Conservation (phyloP, 1,139 yeast species). For the Pichia terricola region DNA sequence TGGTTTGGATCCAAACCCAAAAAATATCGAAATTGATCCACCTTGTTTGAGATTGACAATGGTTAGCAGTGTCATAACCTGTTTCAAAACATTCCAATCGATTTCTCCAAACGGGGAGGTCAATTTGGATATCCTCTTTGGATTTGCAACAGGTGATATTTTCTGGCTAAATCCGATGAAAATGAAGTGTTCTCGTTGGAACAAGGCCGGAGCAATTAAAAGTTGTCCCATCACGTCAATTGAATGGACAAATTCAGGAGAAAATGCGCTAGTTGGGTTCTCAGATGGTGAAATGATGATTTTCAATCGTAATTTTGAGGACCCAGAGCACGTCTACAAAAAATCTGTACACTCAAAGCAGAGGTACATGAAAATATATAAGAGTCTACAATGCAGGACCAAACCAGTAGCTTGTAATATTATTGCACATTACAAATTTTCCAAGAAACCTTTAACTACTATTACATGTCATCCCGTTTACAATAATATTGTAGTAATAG, state of each 20-base stretch:
- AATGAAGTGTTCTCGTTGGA: constrained; percentile 39
- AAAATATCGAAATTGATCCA: constrained; percentile 24
- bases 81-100: constrained; percentile 17
- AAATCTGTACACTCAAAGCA: constrained; percentile 5
- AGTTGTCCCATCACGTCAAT: constrained; percentile 21
- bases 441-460: constrained; percentile 48
- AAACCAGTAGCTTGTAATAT: constrained; percentile 26
- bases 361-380: constrained; percentile 15
- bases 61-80: constrained; percentile 20
- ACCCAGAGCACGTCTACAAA: constrained; percentile 20
- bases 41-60: constrained; percentile 22
- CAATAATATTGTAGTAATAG: constrained; percentile 34
- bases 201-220: constrained; percentile 36
- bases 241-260: constrained; percentile 24
- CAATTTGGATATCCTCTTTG: constrained; percentile 39
- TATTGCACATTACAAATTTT: constrained; percentile 53
- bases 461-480: constrained; percentile 39
- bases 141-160: constrained; percentile 45
- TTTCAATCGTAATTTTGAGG: constrained; percentile 26
- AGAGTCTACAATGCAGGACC: constrained; percentile 3
- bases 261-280: constrained; percentile 24
- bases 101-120: constrained; percentile 22
- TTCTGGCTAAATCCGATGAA: constrained; percentile 44
- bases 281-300: constrained; percentile 27
- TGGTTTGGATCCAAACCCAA: constrained; percentile 18